Evolutionary conservation across 345 rosid species (phyloP).

Genomic region (Hypericum androsaemum): DNA sequence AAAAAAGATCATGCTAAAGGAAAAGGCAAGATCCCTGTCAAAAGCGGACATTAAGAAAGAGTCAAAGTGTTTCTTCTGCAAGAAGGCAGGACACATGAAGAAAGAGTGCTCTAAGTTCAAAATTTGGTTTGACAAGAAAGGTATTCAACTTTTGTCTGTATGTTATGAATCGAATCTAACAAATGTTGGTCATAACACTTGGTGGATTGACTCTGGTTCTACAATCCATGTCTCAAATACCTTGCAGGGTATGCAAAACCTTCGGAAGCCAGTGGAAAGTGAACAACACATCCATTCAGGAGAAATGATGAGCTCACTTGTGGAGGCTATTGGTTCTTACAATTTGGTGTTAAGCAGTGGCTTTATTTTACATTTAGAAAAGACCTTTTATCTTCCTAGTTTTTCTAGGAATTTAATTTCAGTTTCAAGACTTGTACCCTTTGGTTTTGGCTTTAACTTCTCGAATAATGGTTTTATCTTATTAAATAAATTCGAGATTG

Average conservation of each 20-base stretch:
- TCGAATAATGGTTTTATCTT: neutral
- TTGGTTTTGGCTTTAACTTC: neutral
- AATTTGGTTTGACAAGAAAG: constrained; percentile 1
- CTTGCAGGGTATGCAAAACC: neutral
- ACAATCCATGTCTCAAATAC: neutral
- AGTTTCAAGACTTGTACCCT: neutral
- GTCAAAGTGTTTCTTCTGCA: neutral
- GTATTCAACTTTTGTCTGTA: neutral
- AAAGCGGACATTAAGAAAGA: too few species aligned
- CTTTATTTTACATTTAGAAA: constrained; percentile 5
- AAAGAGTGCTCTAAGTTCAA: neutral
- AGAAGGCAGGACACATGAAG: neutral
- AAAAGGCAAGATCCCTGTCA: neutral
- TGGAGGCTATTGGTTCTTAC: neutral
- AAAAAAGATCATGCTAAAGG: neutral
- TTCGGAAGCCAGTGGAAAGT: neutral
- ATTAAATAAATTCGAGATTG: neutral
- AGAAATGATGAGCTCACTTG: neutral
- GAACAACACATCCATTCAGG: neutral
- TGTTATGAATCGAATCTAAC: constrained; percentile 7
- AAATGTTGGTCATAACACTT: neutral
- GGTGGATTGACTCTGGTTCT: constrained; percentile 6
- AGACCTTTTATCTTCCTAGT: constrained; percentile 1
- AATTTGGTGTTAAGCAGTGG: neutral
- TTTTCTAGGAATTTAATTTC: constrained; percentile 2